Evolutionary conservation across 371 early-diverging fungal genomes (phyloP).

Genomic region (Mycotypha africana): DNA sequence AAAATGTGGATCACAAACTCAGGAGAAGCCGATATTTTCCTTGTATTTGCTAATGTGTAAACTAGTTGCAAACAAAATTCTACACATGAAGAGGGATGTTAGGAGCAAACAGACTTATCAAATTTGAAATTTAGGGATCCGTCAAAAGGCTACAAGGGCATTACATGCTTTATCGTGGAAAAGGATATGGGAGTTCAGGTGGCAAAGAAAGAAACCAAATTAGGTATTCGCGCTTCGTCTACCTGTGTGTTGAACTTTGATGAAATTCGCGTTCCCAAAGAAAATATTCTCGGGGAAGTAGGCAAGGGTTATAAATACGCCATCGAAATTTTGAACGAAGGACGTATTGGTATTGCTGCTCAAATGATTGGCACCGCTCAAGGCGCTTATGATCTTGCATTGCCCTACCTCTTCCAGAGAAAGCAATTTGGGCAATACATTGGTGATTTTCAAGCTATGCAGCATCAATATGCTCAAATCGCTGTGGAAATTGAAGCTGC

Average conservation of each 20-base stretch:
- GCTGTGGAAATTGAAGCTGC: conserved; percentile 96
- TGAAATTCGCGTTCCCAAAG: conserved; percentile 83
- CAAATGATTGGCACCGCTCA: conserved; percentile 98
- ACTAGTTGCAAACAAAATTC: conserved; percentile 2
- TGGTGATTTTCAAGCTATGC: conserved; percentile 96
- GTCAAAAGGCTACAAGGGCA: conserved; percentile 95
- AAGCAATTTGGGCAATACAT: conserved; percentile 89
- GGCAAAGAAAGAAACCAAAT: conserved; percentile 96
- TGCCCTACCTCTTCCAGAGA: conserved; percentile 94
- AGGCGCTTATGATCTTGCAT: conserved; percentile 85
- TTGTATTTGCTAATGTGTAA: conserved; percentile 94
- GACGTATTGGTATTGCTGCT: conserved; percentile 97
- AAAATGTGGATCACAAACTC: conserved; percentile 96
- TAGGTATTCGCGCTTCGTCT: conserved; percentile 95
- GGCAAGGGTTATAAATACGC: conserved; percentile 98
- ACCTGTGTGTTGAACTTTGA: conserved; percentile 95
- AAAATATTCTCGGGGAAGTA: conserved; percentile 87
- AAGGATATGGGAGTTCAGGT: conserved; percentile 92
- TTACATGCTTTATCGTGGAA: conserved; percentile 96
- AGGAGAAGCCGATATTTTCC: conserved; percentile 89
- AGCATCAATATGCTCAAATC: conserved; percentile 92
- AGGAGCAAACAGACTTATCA: no score
- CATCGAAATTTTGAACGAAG: conserved; percentile 97
- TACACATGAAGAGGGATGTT: not conserved
- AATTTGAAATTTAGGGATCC: conserved; percentile 53